These are phyloP conservation scores for Rhinocladiella similis DNA, from an alignment of 2,329 filamentous ascomycete genomes.

Conservation along the genomic window DNA sequence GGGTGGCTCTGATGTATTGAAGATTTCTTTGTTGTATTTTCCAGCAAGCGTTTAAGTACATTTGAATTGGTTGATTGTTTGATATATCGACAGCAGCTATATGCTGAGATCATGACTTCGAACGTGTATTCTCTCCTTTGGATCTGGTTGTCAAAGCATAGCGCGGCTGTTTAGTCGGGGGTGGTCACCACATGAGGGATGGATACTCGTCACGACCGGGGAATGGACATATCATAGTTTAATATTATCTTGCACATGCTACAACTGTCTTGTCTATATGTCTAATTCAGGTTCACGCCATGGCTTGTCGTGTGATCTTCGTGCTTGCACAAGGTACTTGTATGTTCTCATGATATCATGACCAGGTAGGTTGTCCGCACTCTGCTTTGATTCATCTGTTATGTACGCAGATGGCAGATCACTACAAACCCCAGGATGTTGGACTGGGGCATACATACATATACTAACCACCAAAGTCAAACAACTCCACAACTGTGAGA, in stretches of 20 bases:
- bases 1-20: neutral
- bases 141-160: constrained; percentile 2
- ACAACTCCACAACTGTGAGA: too few relatives aligned
- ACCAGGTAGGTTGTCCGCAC: too few relatives aligned
- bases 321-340: too few relatives aligned
- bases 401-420: too few relatives aligned
- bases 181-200: neutral
- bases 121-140: neutral
- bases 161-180: neutral
- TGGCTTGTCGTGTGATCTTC: too few relatives aligned
- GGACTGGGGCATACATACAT: too few relatives aligned
- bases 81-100: neutral
- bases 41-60: neutral
- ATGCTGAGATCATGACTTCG: neutral
- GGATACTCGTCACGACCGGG: neutral
- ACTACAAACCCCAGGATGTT: too few relatives aligned
- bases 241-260: neutral
- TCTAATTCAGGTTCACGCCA: too few relatives aligned
- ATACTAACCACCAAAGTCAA: too few relatives aligned
- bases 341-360: too few relatives aligned
- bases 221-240: neutral
- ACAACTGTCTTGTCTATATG: neutral
- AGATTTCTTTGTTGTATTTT: neutral
- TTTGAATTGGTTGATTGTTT: neutral
- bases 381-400: too few relatives aligned